Base-by-base conservation (phyloP, 1,284 basidiomycete species). In the Agroathelia rolfsii region DNA sequence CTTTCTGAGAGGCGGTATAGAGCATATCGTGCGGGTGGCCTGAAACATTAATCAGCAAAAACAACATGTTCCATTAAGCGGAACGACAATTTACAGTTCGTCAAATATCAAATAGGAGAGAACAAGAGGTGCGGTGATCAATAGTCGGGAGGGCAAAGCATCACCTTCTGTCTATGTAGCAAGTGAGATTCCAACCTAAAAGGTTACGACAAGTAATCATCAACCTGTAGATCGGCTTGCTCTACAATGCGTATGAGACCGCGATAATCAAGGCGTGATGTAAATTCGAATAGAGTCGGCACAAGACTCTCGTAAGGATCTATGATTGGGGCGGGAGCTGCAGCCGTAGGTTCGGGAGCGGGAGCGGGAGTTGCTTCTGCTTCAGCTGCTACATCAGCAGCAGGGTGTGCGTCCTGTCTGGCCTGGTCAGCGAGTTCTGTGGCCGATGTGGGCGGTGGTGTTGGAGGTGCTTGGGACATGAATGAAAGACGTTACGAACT, bases 81-180 rank as follows among this genome's bases (percentile, higher is more conserved):
- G 17, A 24, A 56, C 72, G 44, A n/a, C n/a, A n/a, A n/a, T n/a
- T n/a, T 46, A 76, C 77, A 74, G 45, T 35, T 77, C 61, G 42
- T 80, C 69, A 18, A 64, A 35, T 22, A 74, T 72, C 28, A 80
- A 57, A 51, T 79, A 76, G 6, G 67, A 61, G 6, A 82, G 61
- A 5, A 76, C 67, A 14, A 81, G 52, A 13, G 76, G 76, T 3
- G 62, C 63, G 6, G 64, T 59, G 15, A 76, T 43, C 15, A 76
- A 53, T 13, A 80, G 46, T 20, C 73, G 62, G 13, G 61, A 61
- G 11, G 49, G 48, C 30, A 65, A 57, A 15, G 48, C 52, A 24
- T 69, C 64, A 34, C 54, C 51, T 15, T 56, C 50, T 9, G 52
- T 49, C 66, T 72, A 39, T 35, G 28, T 15, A 21, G 24, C n/a